Conservation (phyloP, 257 asterid genomes). For the Nicotiana sylvestris region DNA sequence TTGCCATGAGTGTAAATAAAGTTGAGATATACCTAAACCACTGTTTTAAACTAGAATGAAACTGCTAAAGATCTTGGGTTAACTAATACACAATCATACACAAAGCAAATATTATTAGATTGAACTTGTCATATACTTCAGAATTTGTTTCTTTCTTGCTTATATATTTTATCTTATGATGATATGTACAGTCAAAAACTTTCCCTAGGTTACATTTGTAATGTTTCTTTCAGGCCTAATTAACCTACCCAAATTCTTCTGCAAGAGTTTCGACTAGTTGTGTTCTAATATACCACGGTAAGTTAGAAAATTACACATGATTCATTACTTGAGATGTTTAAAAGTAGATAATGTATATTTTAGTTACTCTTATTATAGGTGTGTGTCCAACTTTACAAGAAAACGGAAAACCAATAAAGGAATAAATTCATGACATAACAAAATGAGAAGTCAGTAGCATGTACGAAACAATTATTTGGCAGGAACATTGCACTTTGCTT, state of each 20-base stretch:
- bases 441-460: background rate
- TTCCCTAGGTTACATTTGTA: no score
- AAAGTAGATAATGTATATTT: background rate
- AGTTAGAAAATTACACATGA: background rate
- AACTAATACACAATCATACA: no score
- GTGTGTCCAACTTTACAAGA: background rate
- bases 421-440: background rate
- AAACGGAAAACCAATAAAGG: background rate
- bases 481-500: background rate
- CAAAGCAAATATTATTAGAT: background rate
- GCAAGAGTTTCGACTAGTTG: no score
- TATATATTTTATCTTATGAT: background rate
- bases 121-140: background rate
- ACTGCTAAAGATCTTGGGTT: no score
- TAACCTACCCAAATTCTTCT: no score
- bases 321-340: background rate
- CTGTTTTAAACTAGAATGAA: no score
- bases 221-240: no score
- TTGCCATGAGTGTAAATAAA: background rate
- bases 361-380: background rate
- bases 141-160: no score
- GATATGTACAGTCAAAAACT: background rate
- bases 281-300: no score
- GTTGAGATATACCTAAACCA: background rate
- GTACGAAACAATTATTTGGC: background rate